These are phyloP conservation scores for Cercis canadensis DNA, from an alignment of 306 rosid species.

Conservation along the genomic window DNA sequence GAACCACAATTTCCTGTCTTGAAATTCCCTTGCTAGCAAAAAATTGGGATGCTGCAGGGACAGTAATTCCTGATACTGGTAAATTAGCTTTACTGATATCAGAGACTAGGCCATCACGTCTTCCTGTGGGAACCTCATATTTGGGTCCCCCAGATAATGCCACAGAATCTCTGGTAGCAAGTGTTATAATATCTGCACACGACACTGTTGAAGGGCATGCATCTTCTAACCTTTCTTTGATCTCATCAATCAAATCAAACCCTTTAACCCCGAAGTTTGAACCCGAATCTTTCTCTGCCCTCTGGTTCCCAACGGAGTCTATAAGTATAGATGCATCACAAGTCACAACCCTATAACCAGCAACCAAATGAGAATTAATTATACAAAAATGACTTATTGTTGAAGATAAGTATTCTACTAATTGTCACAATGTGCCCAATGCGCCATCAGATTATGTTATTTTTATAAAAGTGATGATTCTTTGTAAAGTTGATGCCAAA, in stretches of 20 bases:
- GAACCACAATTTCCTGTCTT: constrained; percentile 56
- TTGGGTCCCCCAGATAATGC: constrained; percentile 57
- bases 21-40: constrained; percentile 42
- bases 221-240: constrained; percentile 46
- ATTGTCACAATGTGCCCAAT: no score
- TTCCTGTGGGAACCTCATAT: constrained; percentile 53
- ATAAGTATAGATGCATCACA: constrained; percentile 70
- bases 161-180: constrained; percentile 60
- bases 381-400: no score
- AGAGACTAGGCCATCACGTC: constrained; percentile 54
- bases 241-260: constrained; percentile 52
- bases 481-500: no score
- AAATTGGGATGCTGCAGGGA: neutral
- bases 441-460: no score
- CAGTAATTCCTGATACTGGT: constrained; percentile 44
- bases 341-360: constrained; percentile 54
- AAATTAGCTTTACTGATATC: constrained; percentile 4
- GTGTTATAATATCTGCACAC: constrained; percentile 64
- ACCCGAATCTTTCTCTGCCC: constrained; percentile 37
- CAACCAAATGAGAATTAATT: no score
- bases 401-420: no score
- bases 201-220: constrained; percentile 64
- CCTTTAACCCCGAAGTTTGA: constrained; percentile 49
- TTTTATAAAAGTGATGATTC: no score
- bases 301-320: constrained; percentile 35